Conservation (phyloP, 2,329 filamentous ascomycete genomes). For the Colletotrichum lini region DNA sequence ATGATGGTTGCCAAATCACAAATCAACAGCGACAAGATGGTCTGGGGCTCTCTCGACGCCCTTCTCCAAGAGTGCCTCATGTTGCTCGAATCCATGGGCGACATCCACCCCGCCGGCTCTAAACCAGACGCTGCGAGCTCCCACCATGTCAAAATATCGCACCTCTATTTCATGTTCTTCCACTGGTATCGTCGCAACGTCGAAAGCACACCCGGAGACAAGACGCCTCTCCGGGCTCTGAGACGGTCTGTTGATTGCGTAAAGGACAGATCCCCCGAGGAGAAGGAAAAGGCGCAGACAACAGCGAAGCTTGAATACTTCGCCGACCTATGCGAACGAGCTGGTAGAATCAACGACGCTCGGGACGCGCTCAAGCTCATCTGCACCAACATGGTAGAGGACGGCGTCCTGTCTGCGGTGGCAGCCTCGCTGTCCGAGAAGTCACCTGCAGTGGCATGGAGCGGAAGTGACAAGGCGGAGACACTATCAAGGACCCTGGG, state of each 20-base stretch:
- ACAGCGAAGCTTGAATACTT: constrained; percentile 76
- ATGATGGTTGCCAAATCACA: constrained; percentile 69
- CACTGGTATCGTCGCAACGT: constrained; percentile 48
- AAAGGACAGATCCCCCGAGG: constrained; percentile 65
- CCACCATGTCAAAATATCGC: constrained; percentile 77
- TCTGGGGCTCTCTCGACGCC: constrained; percentile 71
- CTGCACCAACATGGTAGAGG: constrained; percentile 72
- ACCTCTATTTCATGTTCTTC: constrained; percentile 76
- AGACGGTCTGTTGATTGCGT: constrained; percentile 76
- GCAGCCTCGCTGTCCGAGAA: constrained; percentile 62
- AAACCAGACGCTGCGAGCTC: constrained; percentile 53
- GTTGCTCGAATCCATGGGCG: constrained; percentile 68
- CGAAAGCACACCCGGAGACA: constrained; percentile 56
- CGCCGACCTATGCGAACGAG: constrained; percentile 70
- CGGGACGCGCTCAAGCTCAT: constrained; percentile 71
- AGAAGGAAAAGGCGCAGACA: constrained; percentile 73
- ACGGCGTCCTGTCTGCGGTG: constrained; percentile 70
- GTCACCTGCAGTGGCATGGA: constrained; percentile 69
- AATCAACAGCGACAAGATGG: constrained; percentile 61
- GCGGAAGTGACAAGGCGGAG: constrained; percentile 62
- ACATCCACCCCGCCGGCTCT: constrained; percentile 48
- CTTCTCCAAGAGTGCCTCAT: constrained; percentile 69
- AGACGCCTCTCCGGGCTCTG: constrained; percentile 68
- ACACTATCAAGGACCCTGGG: constrained; percentile 72
- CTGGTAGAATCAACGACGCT: constrained; percentile 69